Evolutionary conservation across 2,329 filamentous ascomycete genomes (phyloP), one percentile per base, ranked within the genome.

Genomic region (Penicillium digitatum): DNA sequence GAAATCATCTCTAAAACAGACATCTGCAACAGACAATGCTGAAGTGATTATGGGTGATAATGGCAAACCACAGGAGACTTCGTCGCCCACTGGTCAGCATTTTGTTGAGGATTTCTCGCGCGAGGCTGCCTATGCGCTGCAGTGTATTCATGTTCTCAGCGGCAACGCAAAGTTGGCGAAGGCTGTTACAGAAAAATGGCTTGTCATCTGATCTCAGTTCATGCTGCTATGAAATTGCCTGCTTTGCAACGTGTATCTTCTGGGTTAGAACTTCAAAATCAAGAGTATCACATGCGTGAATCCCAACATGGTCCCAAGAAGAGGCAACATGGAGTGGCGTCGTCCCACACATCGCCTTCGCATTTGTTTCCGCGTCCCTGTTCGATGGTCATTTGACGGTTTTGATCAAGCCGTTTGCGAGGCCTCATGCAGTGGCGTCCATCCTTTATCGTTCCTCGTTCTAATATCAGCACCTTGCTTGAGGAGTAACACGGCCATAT

Each of bases 71-170:
- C 20, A 44, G n/a, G 48, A 31, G 48, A 50, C 22, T 20, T 32
- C 29, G 38, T 56, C 18, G 52, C 59, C 29, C 48, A 48, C 14
- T 31, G 31, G 40, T 12, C 57, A 48, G 9, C 61, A 52, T 9
- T 63, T 71, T 53, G 67, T 74, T 14, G 83, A 87, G 64, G 82
- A 89, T 62, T 82, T 89, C 62, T 81, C 81, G 8, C 74, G 78
- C 8, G 88, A 93, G 70, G 87, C 88, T 16, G 88, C 89, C n/a
- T 86, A 86, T 72, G 88, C 88, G 29, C 72, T 92, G 61, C 83
- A 89, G 71, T 82, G 78, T 29, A 82, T 90, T 47, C 87, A 87
- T 68, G 78, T 82, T 12, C 73, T 86, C 42, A 80, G 79, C 52
- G 88, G 87, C 14, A 86, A 90, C 70, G 68, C 80, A 16, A 75